Evolutionary conservation across 176 grass and related monocot species (phyloP).

Genomic region (Miscanthus lutarioriparius): DNA sequence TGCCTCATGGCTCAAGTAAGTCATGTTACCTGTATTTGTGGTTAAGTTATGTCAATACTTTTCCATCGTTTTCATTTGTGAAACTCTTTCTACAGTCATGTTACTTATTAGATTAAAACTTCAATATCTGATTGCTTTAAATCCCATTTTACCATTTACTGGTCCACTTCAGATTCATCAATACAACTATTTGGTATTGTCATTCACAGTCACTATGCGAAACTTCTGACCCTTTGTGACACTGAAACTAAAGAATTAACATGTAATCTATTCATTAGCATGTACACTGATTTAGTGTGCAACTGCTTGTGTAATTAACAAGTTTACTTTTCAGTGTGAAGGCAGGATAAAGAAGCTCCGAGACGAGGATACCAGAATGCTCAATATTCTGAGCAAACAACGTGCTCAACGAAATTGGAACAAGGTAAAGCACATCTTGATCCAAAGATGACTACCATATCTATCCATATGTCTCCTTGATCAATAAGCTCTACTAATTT

Average conservation of each 20-base stretch:
- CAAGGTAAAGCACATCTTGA: conserved; percentile 62
- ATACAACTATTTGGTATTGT: conserved; percentile 14
- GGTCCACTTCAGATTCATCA: background rate
- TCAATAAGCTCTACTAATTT: conserved; percentile 5
- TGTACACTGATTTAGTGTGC: conserved; percentile 23
- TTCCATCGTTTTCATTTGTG: background rate
- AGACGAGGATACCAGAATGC: conserved; percentile 73
- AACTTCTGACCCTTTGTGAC: background rate
- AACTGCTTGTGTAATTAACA: conserved; percentile 21
- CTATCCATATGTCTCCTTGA: background rate
- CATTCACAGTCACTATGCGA: background rate
- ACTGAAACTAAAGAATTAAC: conserved; percentile 12
- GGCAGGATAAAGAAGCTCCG: conserved; percentile 71
- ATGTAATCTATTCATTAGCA: background rate
- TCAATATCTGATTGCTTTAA: conserved; percentile 1
- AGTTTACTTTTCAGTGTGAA: conserved; percentile 62
- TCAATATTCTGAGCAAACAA: conserved; percentile 55
- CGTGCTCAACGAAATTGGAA: conserved; percentile 83
- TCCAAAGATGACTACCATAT: conserved; percentile 10
- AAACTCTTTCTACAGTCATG: background rate
- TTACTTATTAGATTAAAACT: background rate
- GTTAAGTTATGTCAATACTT: background rate
- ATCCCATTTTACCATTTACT: background rate
- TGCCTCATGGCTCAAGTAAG: conserved; percentile 89
- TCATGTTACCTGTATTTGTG: background rate